Conservation (phyloP, 352 stramenopile genomes). For the Globisporangium cylindrosporum region DNA sequence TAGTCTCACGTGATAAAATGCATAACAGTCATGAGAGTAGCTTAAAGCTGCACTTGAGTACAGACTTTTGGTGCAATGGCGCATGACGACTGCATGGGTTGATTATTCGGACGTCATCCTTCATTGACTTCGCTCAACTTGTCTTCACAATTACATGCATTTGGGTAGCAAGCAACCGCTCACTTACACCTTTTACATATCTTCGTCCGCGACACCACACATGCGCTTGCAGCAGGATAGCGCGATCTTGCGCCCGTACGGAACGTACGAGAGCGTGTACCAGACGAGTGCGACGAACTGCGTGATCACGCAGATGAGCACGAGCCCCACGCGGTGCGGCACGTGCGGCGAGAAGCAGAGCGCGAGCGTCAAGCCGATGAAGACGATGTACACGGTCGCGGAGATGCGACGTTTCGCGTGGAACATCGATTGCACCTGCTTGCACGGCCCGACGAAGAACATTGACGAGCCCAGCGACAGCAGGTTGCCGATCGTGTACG, state of each 20-base stretch:
- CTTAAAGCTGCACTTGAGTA: neutral
- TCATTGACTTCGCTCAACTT: neutral
- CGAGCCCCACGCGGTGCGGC: conserved; percentile 62
- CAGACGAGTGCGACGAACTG: conserved; percentile 82
- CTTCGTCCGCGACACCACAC: conserved; percentile 45
- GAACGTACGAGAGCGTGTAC: conserved; percentile 89
- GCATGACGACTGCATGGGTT: neutral
- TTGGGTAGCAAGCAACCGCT: neutral
- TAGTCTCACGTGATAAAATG: neutral
- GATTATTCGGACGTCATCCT: neutral
- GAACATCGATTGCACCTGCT: conserved; percentile 85
- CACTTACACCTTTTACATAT: conserved; percentile 26
- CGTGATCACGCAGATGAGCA: conserved; percentile 69
- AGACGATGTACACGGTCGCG: conserved; percentile 69
- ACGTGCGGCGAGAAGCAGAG: conserved; percentile 72
- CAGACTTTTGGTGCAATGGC: too few species aligned
- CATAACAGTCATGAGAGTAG: neutral
- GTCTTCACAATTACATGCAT: conserved; percentile 2
- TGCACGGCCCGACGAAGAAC: conserved; percentile 84
- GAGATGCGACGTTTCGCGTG: conserved; percentile 69
- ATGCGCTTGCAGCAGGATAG: conserved; percentile 64
- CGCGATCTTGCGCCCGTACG: conserved; percentile 76
- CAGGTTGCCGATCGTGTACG: conserved; percentile 85
- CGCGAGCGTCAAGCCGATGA: conserved; percentile 73
- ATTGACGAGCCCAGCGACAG: conserved; percentile 77